A percentile compares a stretch with the other conserved stretches of the same genome.
Evolutionary conservation across 805 yeast species (phyloP).

Genomic region (Saccharomycopsis lassenensis): DNA sequence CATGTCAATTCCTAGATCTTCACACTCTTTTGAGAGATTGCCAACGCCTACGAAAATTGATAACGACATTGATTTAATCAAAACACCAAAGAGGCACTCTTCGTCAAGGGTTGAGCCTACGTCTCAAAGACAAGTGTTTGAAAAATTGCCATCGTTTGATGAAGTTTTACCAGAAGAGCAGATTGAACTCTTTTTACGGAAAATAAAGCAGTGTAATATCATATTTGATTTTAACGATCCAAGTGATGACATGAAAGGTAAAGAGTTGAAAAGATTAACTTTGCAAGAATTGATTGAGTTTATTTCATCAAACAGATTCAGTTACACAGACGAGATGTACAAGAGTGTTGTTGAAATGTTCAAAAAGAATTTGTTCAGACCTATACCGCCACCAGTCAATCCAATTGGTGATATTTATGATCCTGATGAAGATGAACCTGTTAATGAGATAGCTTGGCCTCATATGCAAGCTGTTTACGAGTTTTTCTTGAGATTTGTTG

Average conservation of each 20-base stretch:
- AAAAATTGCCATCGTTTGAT: slow-evolving; percentile 75
- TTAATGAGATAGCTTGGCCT: slow-evolving; percentile 94
- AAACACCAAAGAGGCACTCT: slow-evolving; percentile 83
- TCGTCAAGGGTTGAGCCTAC: slow-evolving; percentile 86
- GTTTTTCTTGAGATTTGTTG: slow-evolving; percentile 84
- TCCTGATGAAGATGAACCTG: slow-evolving; percentile 99
- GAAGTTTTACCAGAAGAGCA: slow-evolving; percentile 81
- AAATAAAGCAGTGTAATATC: slow-evolving; percentile 88
- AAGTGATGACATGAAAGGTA: slow-evolving; percentile 81
- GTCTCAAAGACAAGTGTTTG: slow-evolving; percentile 46
- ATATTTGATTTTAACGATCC: slow-evolving; percentile 94
- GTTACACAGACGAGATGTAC: slow-evolving; percentile 86
- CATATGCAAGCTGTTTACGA: slow-evolving; percentile 97
- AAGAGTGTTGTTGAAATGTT: slow-evolving; percentile 84
- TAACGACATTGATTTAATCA: slow-evolving; percentile 68
- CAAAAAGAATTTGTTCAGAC: slow-evolving; percentile 78
- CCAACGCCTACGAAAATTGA: slow-evolving; percentile 56
- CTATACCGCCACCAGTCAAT: slow-evolving; percentile 96
- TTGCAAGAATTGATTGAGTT: slow-evolving; percentile 84
- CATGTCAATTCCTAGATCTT: slow-evolving; percentile 29
- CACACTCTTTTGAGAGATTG: slow-evolving; percentile 45
- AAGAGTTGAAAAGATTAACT: slow-evolving; percentile 81
- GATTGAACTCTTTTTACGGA: slow-evolving; percentile 68
- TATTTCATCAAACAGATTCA: slow-evolving; percentile 69
- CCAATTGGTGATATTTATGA: slow-evolving; percentile 94